A percentile compares a stretch with the other conserved stretches of the same genome.
Conservation (phyloP, 2,329 filamentous ascomycete species). For the Nigrospora osmanthi region DNA sequence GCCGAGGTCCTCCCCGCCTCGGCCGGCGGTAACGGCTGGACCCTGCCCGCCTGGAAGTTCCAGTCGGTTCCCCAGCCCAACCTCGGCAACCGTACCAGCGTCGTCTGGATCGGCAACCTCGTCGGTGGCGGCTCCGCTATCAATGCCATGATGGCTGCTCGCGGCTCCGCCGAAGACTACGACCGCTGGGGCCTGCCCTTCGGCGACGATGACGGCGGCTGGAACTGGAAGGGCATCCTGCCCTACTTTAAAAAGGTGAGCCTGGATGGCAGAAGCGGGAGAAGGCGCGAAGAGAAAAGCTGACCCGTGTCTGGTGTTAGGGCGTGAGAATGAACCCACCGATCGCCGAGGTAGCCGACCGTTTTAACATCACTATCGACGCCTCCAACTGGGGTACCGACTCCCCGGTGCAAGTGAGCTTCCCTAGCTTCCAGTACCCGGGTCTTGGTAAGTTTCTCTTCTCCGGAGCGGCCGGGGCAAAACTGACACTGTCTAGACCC, state of each 20-base stretch:
- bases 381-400: not conserved
- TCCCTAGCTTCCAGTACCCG: not conserved
- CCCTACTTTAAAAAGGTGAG: constrained; percentile 24
- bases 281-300: not conserved
- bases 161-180: not conserved
- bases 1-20: not conserved
- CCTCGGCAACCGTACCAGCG: not conserved
- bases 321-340: constrained; percentile 15
- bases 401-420: constrained; percentile 8
- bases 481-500: constrained; percentile 8
- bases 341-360: constrained; percentile 10
- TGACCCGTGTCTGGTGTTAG: constrained; percentile 2
- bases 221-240: constrained; percentile 18
- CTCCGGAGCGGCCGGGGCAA: too few species aligned
- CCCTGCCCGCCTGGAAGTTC: not conserved
- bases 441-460: not conserved
- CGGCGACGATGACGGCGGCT: not conserved
- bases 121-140: not conserved
- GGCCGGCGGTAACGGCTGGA: not conserved
- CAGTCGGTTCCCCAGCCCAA: not conserved
- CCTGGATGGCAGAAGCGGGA: not conserved
- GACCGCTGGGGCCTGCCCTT: not conserved
- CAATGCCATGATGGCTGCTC: not conserved
- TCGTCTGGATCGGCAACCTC: not conserved
- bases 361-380: constrained; percentile 5